phyloP scores from a whole-genome alignment of 2,329 filamentous ascomycete species.

The Fusarium heterosporum region DNA sequence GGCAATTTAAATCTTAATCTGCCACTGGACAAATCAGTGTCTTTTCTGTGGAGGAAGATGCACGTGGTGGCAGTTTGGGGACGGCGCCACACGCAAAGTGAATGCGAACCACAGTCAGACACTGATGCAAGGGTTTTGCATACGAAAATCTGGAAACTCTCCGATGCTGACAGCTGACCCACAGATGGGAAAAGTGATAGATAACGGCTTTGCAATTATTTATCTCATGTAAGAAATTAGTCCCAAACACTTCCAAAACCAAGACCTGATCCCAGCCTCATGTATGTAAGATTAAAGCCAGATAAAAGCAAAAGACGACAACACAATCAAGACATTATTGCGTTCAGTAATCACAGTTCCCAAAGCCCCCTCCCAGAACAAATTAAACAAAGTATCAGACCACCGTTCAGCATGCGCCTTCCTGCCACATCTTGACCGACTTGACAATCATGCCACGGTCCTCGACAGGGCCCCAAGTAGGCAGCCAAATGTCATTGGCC shows the following conservation, averaged over 20 bases:
- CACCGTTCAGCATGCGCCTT: conserved; percentile 46
- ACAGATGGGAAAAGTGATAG: background rate
- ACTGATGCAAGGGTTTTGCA: conserved; percentile 4
- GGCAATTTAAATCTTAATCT: background rate
- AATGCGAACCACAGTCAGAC: background rate
- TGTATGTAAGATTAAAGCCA: conserved; percentile 5
- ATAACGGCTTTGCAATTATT: background rate
- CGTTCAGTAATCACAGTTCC: conserved; percentile 2
- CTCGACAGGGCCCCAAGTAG: conserved; percentile 51
- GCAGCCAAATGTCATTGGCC: conserved; percentile 54
- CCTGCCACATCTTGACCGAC: conserved; percentile 60
- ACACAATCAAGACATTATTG: conserved; percentile 7
- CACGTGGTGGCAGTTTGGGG: background rate
- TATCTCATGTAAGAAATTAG: conserved; percentile 15
- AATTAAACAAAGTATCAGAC: background rate
- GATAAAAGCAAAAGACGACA: background rate
- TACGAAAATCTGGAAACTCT: conserved; percentile 7
- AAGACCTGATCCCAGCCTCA: background rate
- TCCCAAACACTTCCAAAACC: background rate
- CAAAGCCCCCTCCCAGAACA: background rate
- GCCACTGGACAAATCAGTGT: background rate
- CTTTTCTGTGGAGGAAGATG: background rate
- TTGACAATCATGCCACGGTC: conserved; percentile 57
- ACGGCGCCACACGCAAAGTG: background rate
- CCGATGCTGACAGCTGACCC: background rate